Conservation (phyloP, 306 rosid genomes). For the Senna tora region DNA sequence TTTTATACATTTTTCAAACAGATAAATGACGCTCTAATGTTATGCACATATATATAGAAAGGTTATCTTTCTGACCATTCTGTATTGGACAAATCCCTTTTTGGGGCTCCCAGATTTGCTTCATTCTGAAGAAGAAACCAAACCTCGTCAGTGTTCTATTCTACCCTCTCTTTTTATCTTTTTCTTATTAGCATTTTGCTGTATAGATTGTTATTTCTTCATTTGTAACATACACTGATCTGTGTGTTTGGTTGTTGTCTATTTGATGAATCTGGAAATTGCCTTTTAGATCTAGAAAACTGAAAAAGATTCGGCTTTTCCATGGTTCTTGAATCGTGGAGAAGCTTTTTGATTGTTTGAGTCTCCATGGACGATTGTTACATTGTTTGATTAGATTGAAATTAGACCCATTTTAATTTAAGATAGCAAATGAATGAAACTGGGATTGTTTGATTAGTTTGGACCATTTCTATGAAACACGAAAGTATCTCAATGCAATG, state of each 20-base stretch:
- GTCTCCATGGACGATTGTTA: background rate
- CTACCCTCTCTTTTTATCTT: constrained; percentile 14
- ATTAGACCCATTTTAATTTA: background rate
- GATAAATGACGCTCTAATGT: constrained; percentile 23
- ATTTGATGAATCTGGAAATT: constrained; percentile 4
- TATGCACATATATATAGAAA: constrained; percentile 34
- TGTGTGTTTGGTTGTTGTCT: background rate
- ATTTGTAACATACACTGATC: constrained; percentile 26
- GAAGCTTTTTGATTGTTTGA: background rate
- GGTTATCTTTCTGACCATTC: constrained; percentile 21
- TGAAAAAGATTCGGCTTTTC: background rate
- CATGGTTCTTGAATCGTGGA: background rate
- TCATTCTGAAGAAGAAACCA: constrained; percentile 35
- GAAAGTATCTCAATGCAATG: background rate
- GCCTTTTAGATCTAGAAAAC: constrained; percentile 14
- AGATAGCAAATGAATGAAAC: background rate
- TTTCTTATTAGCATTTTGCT: constrained; percentile 17
- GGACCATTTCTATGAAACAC: background rate
- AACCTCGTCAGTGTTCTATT: constrained; percentile 41
- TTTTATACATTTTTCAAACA: constrained; percentile 6
- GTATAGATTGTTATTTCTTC: background rate
- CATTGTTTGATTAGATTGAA: background rate
- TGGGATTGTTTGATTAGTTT: background rate
- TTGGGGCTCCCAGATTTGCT: constrained; percentile 49
- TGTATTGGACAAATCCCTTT: constrained; percentile 34